phyloP scores from a whole-genome alignment of 176 grass and related monocot species.

The Ensete ventricosum region DNA sequence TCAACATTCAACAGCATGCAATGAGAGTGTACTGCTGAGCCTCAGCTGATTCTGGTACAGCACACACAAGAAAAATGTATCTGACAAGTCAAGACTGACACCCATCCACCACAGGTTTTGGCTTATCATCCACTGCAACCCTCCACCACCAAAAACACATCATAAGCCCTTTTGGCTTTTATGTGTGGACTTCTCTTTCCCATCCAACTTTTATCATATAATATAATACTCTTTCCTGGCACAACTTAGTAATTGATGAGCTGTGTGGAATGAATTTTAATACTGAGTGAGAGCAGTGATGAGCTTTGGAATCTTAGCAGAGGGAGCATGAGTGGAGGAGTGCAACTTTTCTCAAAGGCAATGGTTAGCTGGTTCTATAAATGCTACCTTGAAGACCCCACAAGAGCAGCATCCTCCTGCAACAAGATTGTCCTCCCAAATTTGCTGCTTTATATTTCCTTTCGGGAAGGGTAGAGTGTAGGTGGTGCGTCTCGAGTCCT shows the following conservation, averaged over 20 bases:
- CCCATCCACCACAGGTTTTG: neutral
- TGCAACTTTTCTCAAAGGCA: neutral
- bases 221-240: neutral
- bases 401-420: neutral
- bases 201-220: neutral
- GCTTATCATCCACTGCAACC: neutral
- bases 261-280: too few species aligned
- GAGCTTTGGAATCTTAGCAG: too few species aligned
- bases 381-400: neutral
- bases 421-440: neutral
- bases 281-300: too few species aligned
- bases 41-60: too few species aligned
- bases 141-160: neutral
- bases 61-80: too few species aligned
- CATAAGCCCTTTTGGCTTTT: constrained; percentile 1
- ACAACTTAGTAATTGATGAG: neutral
- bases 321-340: neutral
- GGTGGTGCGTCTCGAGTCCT: neutral
- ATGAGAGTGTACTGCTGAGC: too few species aligned
- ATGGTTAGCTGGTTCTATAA: neutral
- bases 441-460: neutral
- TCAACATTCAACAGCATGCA: too few species aligned
- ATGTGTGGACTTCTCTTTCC: neutral
- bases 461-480: neutral
- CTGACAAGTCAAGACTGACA: neutral